Percentiles rank a stretch among this genome's conserved stretches.
Evolutionary conservation across 768 basidiomycete species (phyloP).

Genomic region (Suillus ampliporus): DNA sequence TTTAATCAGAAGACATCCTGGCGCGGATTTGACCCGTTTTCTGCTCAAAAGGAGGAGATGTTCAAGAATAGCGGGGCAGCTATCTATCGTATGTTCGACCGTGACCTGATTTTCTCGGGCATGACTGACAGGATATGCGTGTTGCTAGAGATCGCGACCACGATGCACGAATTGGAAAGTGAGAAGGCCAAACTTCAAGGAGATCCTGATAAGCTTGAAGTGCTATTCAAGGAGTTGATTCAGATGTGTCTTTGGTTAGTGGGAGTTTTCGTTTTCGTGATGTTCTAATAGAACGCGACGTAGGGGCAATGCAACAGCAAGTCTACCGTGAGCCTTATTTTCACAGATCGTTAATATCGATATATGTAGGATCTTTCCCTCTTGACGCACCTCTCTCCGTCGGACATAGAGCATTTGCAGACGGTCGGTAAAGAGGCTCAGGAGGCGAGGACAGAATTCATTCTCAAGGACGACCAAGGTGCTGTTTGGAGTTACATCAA

Average conservation of each 20-base stretch:
- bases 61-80: slow-evolving; percentile 81
- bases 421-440: slow-evolving; percentile 83
- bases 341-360: slow-evolving; percentile 5
- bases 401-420: slow-evolving; percentile 85
- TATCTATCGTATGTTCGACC: slow-evolving; percentile 66
- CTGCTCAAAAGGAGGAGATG: slow-evolving; percentile 75
- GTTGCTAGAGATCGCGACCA: slow-evolving; percentile 70
- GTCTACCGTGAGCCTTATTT: background rate
- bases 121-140: background rate
- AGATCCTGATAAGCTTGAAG: slow-evolving; percentile 58
- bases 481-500: slow-evolving; percentile 76
- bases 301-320: slow-evolving; percentile 94
- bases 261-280: background rate
- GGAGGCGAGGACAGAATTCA: slow-evolving; percentile 74
- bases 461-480: slow-evolving; percentile 84
- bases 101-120: too few relatives aligned
- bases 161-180: slow-evolving; percentile 66
- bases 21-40: slow-evolving; percentile 84
- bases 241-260: slow-evolving; percentile 87
- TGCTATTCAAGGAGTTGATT: slow-evolving; percentile 83
- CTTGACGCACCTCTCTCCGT: slow-evolving; percentile 81
- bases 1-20: slow-evolving; percentile 73
- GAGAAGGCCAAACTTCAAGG: slow-evolving; percentile 50
- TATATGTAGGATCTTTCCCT: slow-evolving; percentile 84
- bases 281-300: background rate